Percentiles rank a stretch among this genome's conserved stretches.
phyloP scores from a whole-genome alignment of 768 basidiomycete genomes.

The Sarcodon aspratus region DNA sequence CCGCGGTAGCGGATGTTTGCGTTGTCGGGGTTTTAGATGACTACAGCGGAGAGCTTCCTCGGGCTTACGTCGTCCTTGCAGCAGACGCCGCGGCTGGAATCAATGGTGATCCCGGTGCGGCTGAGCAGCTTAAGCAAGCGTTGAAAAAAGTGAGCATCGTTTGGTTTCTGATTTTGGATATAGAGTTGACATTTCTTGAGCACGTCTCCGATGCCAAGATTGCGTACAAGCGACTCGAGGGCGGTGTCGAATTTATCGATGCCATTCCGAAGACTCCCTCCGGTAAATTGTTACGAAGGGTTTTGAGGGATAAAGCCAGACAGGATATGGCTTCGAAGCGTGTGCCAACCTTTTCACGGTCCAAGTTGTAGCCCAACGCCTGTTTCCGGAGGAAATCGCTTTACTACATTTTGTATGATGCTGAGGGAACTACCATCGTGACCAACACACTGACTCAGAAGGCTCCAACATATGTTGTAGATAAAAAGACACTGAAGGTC shows the following conservation, averaged over 20 bases:
- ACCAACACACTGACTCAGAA: too few relatives aligned
- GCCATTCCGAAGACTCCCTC: conserved; percentile 22
- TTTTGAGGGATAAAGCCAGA: conserved; percentile 17
- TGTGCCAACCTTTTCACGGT: too few relatives aligned
- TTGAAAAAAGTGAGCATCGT: conserved; percentile 32
- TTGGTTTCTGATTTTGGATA: not conserved
- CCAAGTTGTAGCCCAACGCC: too few relatives aligned
- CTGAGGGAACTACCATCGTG: too few relatives aligned
- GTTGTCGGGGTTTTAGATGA: conserved; percentile 61
- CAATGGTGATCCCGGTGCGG: conserved; percentile 8
- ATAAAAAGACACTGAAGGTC: too few relatives aligned
- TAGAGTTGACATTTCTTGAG: conserved; percentile 4
- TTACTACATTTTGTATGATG: too few relatives aligned
- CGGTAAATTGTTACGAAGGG: conserved; percentile 19
- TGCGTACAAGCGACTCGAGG: conserved; percentile 25
- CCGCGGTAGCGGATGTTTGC: conserved; percentile 48
- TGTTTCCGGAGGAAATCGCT: too few relatives aligned
- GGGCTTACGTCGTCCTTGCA: conserved; percentile 53
- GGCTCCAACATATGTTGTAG: too few relatives aligned
- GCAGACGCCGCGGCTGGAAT: not conserved
- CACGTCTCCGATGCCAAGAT: conserved; percentile 20
- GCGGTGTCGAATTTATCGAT: conserved; percentile 26
- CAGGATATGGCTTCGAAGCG: too few relatives aligned
- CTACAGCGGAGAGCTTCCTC: conserved; percentile 59
- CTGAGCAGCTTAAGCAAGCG: conserved; percentile 27